phyloP scores from a whole-genome alignment of 2,329 filamentous ascomycete genomes.

The Colletotrichum limetticola region DNA sequence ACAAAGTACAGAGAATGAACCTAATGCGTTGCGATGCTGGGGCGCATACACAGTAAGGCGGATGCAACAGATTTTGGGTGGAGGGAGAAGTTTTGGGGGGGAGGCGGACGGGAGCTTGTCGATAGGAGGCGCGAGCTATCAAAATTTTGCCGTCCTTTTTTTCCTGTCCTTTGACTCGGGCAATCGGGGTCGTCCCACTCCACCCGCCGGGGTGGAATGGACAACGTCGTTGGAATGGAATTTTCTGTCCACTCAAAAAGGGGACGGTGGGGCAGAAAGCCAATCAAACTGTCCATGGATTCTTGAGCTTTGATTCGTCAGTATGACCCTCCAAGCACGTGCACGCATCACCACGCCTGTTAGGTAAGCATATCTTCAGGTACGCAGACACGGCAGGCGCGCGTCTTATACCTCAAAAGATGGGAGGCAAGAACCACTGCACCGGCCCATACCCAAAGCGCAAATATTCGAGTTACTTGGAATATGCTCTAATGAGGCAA shows the following conservation, averaged over 20 bases:
- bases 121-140: slow-evolving; percentile 17
- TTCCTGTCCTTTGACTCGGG: slow-evolving; percentile 5
- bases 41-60: neutral
- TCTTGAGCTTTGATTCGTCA: neutral
- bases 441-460: too few relatives aligned
- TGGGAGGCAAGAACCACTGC: too few relatives aligned
- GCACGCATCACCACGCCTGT: too few relatives aligned
- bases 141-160: slow-evolving; percentile 17
- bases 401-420: too few relatives aligned
- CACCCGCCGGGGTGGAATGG: slow-evolving; percentile 1
- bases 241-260: neutral
- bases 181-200: neutral
- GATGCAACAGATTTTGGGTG: neutral
- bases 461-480: too few relatives aligned
- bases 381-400: too few relatives aligned
- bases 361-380: too few relatives aligned
- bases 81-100: neutral
- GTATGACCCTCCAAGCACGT: too few relatives aligned
- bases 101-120: neutral
- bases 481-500: too few relatives aligned
- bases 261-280: neutral
- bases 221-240: slow-evolving; percentile 6
- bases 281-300: neutral
- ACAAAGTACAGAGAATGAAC: slow-evolving; percentile 27
- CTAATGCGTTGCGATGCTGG: slow-evolving; percentile 4